Evolutionary conservation across 2,329 filamentous ascomycete species (phyloP), one percentile per base, ranked within the genome.

Genomic region (Ophiostoma pallidulum): DNA sequence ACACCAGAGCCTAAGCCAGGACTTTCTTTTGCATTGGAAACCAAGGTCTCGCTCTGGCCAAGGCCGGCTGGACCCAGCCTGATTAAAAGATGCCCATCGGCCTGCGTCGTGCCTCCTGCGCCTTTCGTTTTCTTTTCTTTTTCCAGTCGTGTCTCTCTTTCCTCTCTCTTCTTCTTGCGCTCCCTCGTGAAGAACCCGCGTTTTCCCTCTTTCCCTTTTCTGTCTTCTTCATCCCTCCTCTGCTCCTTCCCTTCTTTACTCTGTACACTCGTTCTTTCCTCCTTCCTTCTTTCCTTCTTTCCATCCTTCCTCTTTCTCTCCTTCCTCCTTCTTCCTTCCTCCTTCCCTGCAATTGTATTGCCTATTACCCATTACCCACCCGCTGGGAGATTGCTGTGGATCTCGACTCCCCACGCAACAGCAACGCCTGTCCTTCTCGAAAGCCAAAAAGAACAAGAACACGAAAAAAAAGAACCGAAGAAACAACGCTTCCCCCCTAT

Each of bases 341-440:
- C n/a, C 16, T 28, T 41, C 29, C 19, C 20, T 20, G 13, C 5
- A 5, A 20, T 33, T 16, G 40, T 41, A 26, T 29, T 33, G 32
- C 41, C 32, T 35, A n/a, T 14, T 10, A 24, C 24, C 38, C 24
- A 28, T 10, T 28, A 10, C 24, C 6, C 24, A n/a, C n/a, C n/a
- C n/a, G n/a, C n/a, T n/a, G 29, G 43, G 44, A 50, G 44, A 47
- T 47, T 51, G 45, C 49, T 47, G 49, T 51, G 45, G 49, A 51
- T 39, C 49, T 18, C 29, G n/a, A n/a, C n/a, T n/a, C n/a, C n/a
- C n/a, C n/a, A n/a, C n/a, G n/a, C n/a, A n/a, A n/a, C n/a, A n/a
- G n/a, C n/a, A n/a, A n/a, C n/a, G n/a, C n/a, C n/a, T n/a, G n/a
- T n/a, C n/a, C n/a, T n/a, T n/a, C n/a, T n/a, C n/a, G n/a, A n/a